Evolutionary conservation across 169 alveolate species (phyloP).

Genomic region (Blepharisma undulans): DNA sequence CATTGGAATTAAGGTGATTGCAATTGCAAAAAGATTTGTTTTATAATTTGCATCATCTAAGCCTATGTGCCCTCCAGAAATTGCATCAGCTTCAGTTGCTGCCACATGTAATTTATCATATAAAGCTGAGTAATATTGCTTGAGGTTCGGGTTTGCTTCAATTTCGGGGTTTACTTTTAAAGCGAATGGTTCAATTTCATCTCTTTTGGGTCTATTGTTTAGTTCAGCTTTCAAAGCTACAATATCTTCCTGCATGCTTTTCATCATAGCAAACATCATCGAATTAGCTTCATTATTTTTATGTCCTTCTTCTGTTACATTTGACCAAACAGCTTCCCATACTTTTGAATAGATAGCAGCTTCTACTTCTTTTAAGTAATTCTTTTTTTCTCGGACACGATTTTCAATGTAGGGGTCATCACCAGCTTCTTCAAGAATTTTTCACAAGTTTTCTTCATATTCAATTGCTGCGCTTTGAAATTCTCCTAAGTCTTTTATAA

Average conservation of each 20-base stretch:
- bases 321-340: too few relatives aligned
- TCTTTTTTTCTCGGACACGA: background rate
- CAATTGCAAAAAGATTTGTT: background rate
- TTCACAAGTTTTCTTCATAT: background rate
- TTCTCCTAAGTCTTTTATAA: background rate
- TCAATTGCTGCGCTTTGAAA: background rate
- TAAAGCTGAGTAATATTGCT: background rate
- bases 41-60: background rate
- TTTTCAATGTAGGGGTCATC: background rate
- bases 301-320: too few relatives aligned
- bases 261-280: background rate
- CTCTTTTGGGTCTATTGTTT: too few relatives aligned
- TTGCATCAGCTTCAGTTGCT: background rate
- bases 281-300: background rate
- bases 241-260: background rate
- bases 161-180: background rate
- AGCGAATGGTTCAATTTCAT: background rate
- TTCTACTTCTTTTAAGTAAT: background rate
- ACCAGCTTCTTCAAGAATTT: background rate
- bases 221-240: background rate
- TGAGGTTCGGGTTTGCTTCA: background rate
- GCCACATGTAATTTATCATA: background rate
- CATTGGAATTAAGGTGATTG: background rate
- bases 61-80: background rate
- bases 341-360: background rate